phyloP scores from a whole-genome alignment of 2,329 filamentous ascomycete species.

The Nigrospora sphaerica region DNA sequence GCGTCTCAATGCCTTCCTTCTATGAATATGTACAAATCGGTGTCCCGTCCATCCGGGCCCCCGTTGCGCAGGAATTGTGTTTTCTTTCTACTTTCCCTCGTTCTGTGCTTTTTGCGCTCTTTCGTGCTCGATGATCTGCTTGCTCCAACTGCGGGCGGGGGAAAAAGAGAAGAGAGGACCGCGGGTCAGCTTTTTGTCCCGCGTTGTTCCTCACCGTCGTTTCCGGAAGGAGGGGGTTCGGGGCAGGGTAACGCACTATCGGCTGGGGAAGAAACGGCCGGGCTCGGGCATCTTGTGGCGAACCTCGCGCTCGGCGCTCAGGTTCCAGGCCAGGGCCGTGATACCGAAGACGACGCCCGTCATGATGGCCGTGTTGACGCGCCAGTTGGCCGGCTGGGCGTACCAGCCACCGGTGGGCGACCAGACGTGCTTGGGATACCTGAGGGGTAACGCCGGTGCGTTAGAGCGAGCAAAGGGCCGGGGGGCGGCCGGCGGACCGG shows the following conservation, averaged over 20 bases:
- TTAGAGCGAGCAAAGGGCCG: slow-evolving; percentile 4
- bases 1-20: too few relatives aligned
- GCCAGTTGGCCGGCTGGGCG: slow-evolving; percentile 90
- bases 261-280: slow-evolving; percentile 75
- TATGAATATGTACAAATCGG: too few relatives aligned
- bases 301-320: slow-evolving; percentile 67
- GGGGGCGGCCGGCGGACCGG: slow-evolving; percentile 3
- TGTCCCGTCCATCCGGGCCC: too few relatives aligned
- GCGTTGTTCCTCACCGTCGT: slow-evolving; percentile 2
- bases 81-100: too few relatives aligned
- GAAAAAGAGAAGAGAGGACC: background rate
- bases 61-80: too few relatives aligned
- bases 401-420: slow-evolving; percentile 98
- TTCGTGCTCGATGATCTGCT: slow-evolving; percentile 38
- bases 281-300: slow-evolving; percentile 73
- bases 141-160: slow-evolving; percentile 29
- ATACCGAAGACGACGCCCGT: slow-evolving; percentile 62
- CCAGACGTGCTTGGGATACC: slow-evolving; percentile 99
- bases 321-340: slow-evolving; percentile 57
- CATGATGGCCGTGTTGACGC: slow-evolving; percentile 77
- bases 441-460: slow-evolving; percentile 26
- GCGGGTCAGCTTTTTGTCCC: background rate
- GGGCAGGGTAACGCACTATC: slow-evolving; percentile 58
- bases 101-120: slow-evolving; percentile 24
- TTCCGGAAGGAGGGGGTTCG: background rate